Evolutionary conservation across 1,284 basidiomycete species (phyloP).

Genomic region (Moesziomyces antarcticus): DNA sequence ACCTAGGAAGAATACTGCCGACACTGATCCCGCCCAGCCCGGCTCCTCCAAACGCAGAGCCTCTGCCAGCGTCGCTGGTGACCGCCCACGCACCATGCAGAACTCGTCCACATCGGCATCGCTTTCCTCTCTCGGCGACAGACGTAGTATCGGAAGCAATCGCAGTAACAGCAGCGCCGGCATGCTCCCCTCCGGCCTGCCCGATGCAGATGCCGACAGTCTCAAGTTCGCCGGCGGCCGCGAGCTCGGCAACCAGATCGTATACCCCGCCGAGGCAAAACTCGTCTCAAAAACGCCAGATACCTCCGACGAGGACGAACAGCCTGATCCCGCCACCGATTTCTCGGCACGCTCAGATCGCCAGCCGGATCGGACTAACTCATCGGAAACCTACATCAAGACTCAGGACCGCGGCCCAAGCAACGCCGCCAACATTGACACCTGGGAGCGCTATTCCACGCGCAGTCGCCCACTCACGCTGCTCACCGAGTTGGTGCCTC

Average conservation of each 20-base stretch:
- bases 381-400: conserved; percentile 24
- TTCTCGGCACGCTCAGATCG: background rate
- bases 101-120: conserved; percentile 23
- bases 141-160: conserved; percentile 9
- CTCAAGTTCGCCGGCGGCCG: conserved; percentile 38
- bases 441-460: conserved; percentile 39
- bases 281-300: conserved; percentile 34
- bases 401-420: conserved; percentile 26
- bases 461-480: conserved; percentile 40
- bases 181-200: conserved; percentile 12
- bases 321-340: conserved; percentile 8
- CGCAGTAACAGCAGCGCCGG: conserved; percentile 11
- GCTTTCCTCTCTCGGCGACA: conserved; percentile 11
- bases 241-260: conserved; percentile 33
- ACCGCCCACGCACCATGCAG: conserved; percentile 8
- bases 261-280: conserved; percentile 31
- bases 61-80: background rate
- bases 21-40: background rate
- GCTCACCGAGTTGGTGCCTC: conserved; percentile 40
- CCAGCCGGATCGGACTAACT: background rate
- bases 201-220: conserved; percentile 12
- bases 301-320: conserved; percentile 26
- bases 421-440: conserved; percentile 31
- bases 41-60: conserved; percentile 4
- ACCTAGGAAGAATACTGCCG: conserved; percentile 12